Conservation (phyloP, 225 moss, liverwort and hornwort species). For the Bryoerythrophyllum caledonicum region DNA sequence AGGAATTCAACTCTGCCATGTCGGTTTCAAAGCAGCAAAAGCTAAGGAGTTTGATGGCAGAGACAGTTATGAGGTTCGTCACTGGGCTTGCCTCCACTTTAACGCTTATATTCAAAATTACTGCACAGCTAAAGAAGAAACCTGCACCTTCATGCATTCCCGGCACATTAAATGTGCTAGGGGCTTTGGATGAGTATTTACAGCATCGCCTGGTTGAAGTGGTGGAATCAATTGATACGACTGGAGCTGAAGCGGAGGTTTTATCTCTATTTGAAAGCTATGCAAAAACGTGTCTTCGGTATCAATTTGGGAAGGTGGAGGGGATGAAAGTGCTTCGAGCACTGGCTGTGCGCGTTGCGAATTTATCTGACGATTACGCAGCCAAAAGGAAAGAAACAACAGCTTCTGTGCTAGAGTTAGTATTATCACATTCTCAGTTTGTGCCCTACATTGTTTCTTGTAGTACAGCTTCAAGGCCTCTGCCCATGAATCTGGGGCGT, state of each 20-base stretch:
- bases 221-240: slow-evolving; percentile 46
- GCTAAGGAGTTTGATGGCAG: slow-evolving; percentile 28
- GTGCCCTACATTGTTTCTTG: slow-evolving; percentile 51
- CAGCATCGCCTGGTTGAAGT: slow-evolving; percentile 50
- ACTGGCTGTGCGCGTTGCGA: slow-evolving; percentile 49
- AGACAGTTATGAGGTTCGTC: slow-evolving; percentile 53
- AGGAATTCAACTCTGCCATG: slow-evolving; percentile 21
- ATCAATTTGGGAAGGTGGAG: slow-evolving; percentile 57
- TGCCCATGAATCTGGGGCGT: slow-evolving; percentile 66
- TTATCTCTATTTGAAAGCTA: slow-evolving; percentile 49
- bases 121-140: slow-evolving; percentile 42
- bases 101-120: slow-evolving; percentile 47
- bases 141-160: slow-evolving; percentile 11
- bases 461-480: slow-evolving; percentile 45
- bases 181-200: slow-evolving; percentile 59
- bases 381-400: slow-evolving; percentile 33
- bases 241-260: slow-evolving; percentile 43
- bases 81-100: slow-evolving; percentile 55
- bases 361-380: slow-evolving; percentile 37
- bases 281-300: slow-evolving; percentile 56
- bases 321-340: slow-evolving; percentile 68
- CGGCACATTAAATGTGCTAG: slow-evolving; percentile 19
- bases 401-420: slow-evolving; percentile 68
- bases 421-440: slow-evolving; percentile 89
- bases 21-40: slow-evolving; percentile 41